Evolutionary conservation across 345 rosid genomes (phyloP).

Genomic region (Euphorbia peplus): DNA sequence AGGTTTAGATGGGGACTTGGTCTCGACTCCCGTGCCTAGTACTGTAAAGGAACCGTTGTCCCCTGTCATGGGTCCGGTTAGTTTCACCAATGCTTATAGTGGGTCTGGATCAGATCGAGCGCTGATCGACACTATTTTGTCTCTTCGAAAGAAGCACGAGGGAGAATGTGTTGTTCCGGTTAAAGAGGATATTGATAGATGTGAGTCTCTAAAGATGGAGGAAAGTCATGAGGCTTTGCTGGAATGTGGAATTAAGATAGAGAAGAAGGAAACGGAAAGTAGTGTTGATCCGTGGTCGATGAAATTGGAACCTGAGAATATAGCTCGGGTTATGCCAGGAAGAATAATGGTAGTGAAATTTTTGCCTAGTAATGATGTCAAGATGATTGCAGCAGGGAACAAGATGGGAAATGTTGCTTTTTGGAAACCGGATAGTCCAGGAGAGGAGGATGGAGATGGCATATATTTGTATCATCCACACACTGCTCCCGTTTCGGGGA

Average conservation of each 20-base stretch:
- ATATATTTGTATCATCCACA: conserved; percentile 58
- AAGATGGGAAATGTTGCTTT: conserved; percentile 62
- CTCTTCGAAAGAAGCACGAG: conserved; percentile 6
- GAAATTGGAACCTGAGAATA: conserved; percentile 50
- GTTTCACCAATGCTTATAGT: conserved; percentile 43
- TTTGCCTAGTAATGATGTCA: conserved; percentile 51
- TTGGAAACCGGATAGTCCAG: conserved; percentile 61
- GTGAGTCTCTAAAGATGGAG: no score
- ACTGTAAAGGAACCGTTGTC: no score
- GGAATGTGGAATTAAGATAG: conserved; percentile 24
- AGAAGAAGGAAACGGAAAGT: conserved; percentile 31
- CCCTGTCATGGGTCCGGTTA: conserved; percentile 39
- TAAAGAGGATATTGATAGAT: conserved; percentile 10
- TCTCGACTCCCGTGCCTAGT: no score
- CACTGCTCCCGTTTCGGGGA: conserved; percentile 53
- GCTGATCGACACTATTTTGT: conserved; percentile 37
- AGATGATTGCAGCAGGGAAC: conserved; percentile 68
- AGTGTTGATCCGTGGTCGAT: conserved; percentile 40
- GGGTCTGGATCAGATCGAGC: conserved; percentile 31
- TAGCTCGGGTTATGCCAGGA: conserved; percentile 63
- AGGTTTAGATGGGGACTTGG: conserved; percentile 33
- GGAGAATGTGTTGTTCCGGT: not conserved
- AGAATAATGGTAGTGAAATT: conserved; percentile 55
- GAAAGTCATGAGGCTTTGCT: not conserved
- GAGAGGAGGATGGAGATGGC: conserved; percentile 40